These are phyloP conservation scores for Ophiostoma montium DNA, from an alignment of 2,329 filamentous ascomycete genomes.

Conservation along the genomic window DNA sequence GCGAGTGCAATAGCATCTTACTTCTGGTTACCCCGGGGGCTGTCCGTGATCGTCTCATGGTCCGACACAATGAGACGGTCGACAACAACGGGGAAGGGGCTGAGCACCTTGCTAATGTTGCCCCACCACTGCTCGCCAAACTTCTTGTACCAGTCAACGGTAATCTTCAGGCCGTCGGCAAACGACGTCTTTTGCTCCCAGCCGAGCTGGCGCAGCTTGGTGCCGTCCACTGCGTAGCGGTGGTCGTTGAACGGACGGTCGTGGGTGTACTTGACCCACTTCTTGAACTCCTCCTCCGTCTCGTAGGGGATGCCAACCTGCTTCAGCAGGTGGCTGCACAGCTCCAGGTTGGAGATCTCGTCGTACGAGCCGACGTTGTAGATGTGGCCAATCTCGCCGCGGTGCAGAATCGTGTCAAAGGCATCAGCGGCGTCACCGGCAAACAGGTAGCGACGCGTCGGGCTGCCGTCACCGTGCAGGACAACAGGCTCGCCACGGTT, in stretches of 20 bases:
- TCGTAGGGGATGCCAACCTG: constrained; percentile 43
- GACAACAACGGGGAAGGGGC: constrained; percentile 50
- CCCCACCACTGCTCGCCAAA: constrained; percentile 61
- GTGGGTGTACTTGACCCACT: constrained; percentile 59
- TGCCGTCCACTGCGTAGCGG: constrained; percentile 57
- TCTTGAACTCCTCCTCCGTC: constrained; percentile 37
- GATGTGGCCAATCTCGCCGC: constrained; percentile 56
- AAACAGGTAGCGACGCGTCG: constrained; percentile 63
- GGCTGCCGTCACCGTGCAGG: constrained; percentile 62
- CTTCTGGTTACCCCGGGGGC: constrained; percentile 15
- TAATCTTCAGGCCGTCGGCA: constrained; percentile 45
- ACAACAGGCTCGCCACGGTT: constrained; percentile 52
- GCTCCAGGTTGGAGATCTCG: constrained; percentile 59
- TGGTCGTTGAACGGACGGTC: constrained; percentile 70
- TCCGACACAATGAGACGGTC: constrained; percentile 41
- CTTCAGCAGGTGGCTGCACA: constrained; percentile 51
- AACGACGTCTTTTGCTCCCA: constrained; percentile 57
- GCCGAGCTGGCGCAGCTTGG: constrained; percentile 51
- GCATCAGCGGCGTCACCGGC: constrained; percentile 69
- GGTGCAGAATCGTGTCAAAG: constrained; percentile 73
- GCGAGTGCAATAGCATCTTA: neutral
- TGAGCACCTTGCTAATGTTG: constrained; percentile 53
- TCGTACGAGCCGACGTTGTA: constrained; percentile 74
- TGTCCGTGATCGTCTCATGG: constrained; percentile 24
- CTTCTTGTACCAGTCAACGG: constrained; percentile 54